These are phyloP conservation scores for Colletotrichum sansevieriae DNA, from an alignment of 2,329 filamentous ascomycete genomes.

Conservation along the genomic window DNA sequence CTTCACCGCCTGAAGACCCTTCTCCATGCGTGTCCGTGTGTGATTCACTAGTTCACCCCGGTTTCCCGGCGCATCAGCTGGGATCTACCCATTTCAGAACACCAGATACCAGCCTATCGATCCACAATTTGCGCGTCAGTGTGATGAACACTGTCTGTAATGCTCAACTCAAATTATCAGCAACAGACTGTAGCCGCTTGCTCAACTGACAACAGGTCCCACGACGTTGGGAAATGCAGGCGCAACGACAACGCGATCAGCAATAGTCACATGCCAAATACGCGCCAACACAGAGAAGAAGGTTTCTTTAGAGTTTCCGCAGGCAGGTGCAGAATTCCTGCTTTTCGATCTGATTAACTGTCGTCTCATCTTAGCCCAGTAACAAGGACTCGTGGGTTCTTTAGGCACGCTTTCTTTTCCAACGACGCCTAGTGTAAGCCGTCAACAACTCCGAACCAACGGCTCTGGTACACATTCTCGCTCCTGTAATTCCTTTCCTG, in stretches of 20 bases:
- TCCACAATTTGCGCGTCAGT: slow-evolving; percentile 38
- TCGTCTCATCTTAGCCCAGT: slow-evolving; percentile 31
- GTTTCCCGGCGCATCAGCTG: slow-evolving; percentile 28
- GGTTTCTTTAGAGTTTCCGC: slow-evolving; percentile 39
- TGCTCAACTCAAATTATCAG: slow-evolving; percentile 10
- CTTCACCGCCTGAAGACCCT: slow-evolving; percentile 35
- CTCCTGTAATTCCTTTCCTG: background rate
- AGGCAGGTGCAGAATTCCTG: slow-evolving; percentile 18
- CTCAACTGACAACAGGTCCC: slow-evolving; percentile 6
- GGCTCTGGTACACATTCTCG: slow-evolving; percentile 8
- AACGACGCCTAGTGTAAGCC: slow-evolving; percentile 13
- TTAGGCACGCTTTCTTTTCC: slow-evolving; percentile 39
- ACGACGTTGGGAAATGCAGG: slow-evolving; percentile 13
- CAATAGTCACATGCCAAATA: slow-evolving; percentile 13
- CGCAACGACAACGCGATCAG: background rate
- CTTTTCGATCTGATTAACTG: slow-evolving; percentile 15
- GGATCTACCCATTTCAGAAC: slow-evolving; percentile 25
- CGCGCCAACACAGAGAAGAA: slow-evolving; percentile 25
- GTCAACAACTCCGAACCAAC: slow-evolving; percentile 4
- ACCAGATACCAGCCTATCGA: slow-evolving; percentile 28
- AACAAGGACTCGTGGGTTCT: slow-evolving; percentile 29
- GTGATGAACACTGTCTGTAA: slow-evolving; percentile 29
- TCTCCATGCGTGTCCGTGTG: slow-evolving; percentile 35
- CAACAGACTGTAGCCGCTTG: background rate
- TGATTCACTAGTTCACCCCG: slow-evolving; percentile 33